phyloP scores from a whole-genome alignment of 805 yeast species.

The Hanseniaspora vineae region DNA sequence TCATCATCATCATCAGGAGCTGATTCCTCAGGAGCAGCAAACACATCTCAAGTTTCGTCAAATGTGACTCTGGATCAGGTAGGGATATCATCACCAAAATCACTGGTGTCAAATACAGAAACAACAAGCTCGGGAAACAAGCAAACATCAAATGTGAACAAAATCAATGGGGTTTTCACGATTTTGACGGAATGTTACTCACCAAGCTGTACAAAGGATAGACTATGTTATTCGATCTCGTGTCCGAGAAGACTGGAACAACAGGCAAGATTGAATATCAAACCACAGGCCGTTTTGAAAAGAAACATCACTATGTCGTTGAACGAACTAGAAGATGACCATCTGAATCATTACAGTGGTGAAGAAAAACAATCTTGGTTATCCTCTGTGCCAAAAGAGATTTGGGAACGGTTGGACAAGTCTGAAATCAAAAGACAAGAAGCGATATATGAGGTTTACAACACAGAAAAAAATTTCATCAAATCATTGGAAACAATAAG shows the following conservation, averaged over 20 bases:
- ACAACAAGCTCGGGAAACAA: background rate
- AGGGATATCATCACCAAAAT: no score
- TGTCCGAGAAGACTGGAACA: constrained; percentile 94
- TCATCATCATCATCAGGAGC: no score
- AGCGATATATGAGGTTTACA: constrained; percentile 82
- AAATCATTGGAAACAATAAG: constrained; percentile 87
- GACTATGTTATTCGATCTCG: constrained; percentile 84
- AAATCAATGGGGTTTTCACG: constrained; percentile 85
- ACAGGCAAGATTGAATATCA: constrained; percentile 82
- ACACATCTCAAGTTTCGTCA: no score
- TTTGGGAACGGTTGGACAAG: constrained; percentile 68
- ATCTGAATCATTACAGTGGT: constrained; percentile 10
- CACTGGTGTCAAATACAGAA: no score
- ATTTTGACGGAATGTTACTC: constrained; percentile 89
- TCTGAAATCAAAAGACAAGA: constrained; percentile 88
- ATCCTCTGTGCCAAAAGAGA: constrained; percentile 69
- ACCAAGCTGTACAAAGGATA: constrained; percentile 86
- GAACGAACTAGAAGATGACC: constrained; percentile 12
- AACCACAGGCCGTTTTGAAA: constrained; percentile 48
- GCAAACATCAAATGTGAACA: background rate
- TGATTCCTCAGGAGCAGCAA: no score
- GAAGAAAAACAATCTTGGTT: constrained; percentile 86
- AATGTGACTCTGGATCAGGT: no score
- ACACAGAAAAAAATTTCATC: constrained; percentile 90
- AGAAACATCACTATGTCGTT: constrained; percentile 36